Base-by-base conservation (phyloP, 1,284 basidiomycete species). In the Ganoderma sp. region DNA sequence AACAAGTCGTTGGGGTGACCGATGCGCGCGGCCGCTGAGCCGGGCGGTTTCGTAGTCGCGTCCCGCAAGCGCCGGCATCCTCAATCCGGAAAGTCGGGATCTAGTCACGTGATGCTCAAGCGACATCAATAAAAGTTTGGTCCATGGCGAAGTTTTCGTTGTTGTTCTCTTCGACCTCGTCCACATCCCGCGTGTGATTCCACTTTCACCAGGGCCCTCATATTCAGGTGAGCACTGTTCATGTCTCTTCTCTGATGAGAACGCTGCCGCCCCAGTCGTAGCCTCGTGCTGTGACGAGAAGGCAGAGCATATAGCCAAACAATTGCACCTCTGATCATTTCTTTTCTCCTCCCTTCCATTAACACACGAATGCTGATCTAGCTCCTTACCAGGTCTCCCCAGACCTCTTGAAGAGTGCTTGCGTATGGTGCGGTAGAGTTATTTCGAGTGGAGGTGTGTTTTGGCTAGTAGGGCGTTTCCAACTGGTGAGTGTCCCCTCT, bases 251-350 rank as follows among this genome's bases (percentile, higher is more conserved):
- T 14, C 34, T 76, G 77, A 78, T 78, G 77, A 78, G 71, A 75
- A 70, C 71, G 72, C 74, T 78, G 77, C 76, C 77, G 77, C 77
- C 77, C 77, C 77, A 78, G 77, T 78, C 77, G 75, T 78, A 78
- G 76, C 75, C 66, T 39, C 42, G 32, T 45, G 76, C 76, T 75
- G 48, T 78, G 77, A 78, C 76, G 77, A 78, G 71, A 75, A 78
- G 75, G 76, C 77, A 78, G 73, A 75, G 77, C 77, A 78, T 67
- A 73, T 57, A 78, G 76, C 77, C 77, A 78, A 78, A 78, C 72
- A 71, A 68, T 71, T 77, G 77, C 77, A 77, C 74, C 75, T 71
- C 76, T 77, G 76, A 77, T 19, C n/a, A 34, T 52, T 60, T 39
- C 8, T 22, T 52, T 60, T 39, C 8, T 22, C 14, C 34, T 15